A percentile compares a stretch with the other conserved stretches of the same genome.
Evolutionary conservation across 2,329 filamentous ascomycete genomes (phyloP).

Genomic region (Eutypa lata): DNA sequence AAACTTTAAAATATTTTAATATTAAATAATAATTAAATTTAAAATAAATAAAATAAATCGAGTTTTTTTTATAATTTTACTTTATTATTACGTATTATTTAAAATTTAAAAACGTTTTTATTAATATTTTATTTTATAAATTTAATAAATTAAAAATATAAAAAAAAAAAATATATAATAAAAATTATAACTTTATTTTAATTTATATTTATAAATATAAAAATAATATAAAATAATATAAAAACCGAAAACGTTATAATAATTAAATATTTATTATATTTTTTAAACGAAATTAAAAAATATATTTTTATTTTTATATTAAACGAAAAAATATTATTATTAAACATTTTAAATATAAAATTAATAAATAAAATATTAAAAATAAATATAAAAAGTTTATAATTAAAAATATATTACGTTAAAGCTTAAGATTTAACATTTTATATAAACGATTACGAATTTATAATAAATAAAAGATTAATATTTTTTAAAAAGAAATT

Average conservation of each 20-base stretch:
- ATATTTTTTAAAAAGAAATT: background rate
- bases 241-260: background rate
- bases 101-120: background rate
- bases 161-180: background rate
- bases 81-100: background rate
- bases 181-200: background rate
- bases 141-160: background rate
- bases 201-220: background rate
- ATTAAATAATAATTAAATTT: background rate
- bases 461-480: background rate
- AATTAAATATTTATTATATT: background rate
- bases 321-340: background rate
- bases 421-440: too few relatives aligned
- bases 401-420: background rate
- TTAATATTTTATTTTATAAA: background rate
- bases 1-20: background rate
- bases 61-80: background rate
- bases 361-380: background rate
- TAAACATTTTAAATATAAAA: background rate
- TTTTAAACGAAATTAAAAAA: background rate
- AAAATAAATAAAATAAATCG: background rate
- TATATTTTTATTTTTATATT: background rate
- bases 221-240: background rate
- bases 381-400: background rate
- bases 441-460: background rate